Conservation (phyloP, 805 yeast genomes). For the Spathaspora hagerdaliae region DNA sequence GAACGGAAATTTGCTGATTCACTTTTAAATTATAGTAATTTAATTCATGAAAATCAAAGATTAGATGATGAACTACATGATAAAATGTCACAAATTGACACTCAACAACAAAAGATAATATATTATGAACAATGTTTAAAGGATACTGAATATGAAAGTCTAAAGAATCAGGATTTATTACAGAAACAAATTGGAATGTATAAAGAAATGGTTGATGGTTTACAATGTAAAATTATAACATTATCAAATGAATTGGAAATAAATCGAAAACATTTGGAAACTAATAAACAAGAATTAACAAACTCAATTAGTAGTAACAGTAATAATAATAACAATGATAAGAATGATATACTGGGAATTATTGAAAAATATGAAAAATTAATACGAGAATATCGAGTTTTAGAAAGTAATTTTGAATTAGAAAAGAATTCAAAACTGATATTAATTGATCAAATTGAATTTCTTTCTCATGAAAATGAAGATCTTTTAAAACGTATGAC, state of each 20-base stretch:
- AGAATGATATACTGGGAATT: constrained; percentile 11
- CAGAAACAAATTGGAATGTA: constrained; percentile 27
- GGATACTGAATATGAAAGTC: constrained; percentile 24
- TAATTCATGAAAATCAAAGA: constrained; percentile 23
- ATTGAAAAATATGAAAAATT: constrained; percentile 26
- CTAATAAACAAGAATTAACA: background rate
- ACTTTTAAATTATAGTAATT: constrained; percentile 20
- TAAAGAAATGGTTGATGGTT: constrained; percentile 29
- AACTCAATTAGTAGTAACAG: background rate
- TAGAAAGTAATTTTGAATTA: constrained; percentile 48
- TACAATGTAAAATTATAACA: constrained; percentile 21
- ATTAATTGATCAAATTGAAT: constrained; percentile 53
- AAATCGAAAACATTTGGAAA: background rate
- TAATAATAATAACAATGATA: constrained; percentile 6
- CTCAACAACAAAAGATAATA: constrained; percentile 21
- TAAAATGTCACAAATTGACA: constrained; percentile 21
- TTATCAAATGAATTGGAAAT: constrained; percentile 3
- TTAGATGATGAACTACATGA: constrained; percentile 27
- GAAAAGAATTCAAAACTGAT: constrained; percentile 50
- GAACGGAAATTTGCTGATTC: constrained; percentile 28
- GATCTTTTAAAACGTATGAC: background rate
- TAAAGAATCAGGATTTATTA: constrained; percentile 22
- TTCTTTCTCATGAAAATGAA: constrained; percentile 35
- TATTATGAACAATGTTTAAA: constrained; percentile 26
- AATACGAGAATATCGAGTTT: constrained; percentile 32